A percentile compares a stretch with the other conserved stretches of the same genome.
Evolutionary conservation across 306 rosid genomes (phyloP).

Genomic region (Acacia confusa): DNA sequence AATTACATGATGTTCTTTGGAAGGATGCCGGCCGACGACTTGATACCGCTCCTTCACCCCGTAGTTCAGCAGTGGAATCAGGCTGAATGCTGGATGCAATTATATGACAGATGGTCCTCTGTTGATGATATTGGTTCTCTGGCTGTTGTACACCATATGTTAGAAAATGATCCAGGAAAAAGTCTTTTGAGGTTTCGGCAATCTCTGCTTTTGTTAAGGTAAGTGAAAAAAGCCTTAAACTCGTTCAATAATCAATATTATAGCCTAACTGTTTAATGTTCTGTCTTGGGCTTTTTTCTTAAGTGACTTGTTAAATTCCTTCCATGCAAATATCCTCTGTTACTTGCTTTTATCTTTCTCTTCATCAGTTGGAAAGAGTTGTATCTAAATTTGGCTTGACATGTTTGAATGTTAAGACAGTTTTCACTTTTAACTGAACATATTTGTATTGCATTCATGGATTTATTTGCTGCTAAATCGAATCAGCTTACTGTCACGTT

Average conservation of each 20-base stretch:
- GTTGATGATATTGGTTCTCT: slow-evolving; percentile 91
- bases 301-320: slow-evolving; percentile 1
- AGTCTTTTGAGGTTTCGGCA: slow-evolving; percentile 62
- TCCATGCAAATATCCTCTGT: background rate
- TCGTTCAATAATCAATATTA: background rate
- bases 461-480: slow-evolving; percentile 22
- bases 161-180: slow-evolving; percentile 62
- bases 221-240: background rate
- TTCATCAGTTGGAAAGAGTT: background rate
- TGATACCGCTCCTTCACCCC: slow-evolving; percentile 68
- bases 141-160: slow-evolving; percentile 79
- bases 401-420: background rate
- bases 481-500: slow-evolving; percentile 16
- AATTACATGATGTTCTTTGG: slow-evolving; percentile 70
- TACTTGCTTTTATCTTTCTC: background rate
- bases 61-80: slow-evolving; percentile 64
- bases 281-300: background rate
- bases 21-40: slow-evolving; percentile 61
- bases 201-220: slow-evolving; percentile 62
- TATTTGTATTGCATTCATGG: slow-evolving; percentile 17
- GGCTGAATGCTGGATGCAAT: slow-evolving; percentile 94
- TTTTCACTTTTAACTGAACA: background rate
- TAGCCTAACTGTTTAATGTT: background rate
- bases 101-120: slow-evolving; percentile 78
- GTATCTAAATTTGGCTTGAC: background rate